A percentile compares a stretch with the other conserved stretches of the same genome.
Conservation (phyloP, 495 filamentous ascomycete species). For the Trichoderma virens region DNA sequence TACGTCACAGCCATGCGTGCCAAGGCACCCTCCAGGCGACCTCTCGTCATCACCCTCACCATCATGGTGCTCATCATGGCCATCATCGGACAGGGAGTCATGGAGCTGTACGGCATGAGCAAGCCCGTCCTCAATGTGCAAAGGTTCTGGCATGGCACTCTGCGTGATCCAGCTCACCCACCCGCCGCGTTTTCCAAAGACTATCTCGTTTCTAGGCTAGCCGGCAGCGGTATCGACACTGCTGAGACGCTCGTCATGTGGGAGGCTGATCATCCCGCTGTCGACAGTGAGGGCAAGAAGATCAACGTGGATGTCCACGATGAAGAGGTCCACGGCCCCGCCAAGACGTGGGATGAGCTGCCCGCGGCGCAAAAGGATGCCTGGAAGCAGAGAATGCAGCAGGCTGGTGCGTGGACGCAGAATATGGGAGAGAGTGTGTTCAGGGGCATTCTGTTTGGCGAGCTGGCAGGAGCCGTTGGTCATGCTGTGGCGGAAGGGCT, state of each 20-base stretch:
- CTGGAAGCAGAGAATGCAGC: slow-evolving; percentile 63
- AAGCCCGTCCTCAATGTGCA: slow-evolving; percentile 47
- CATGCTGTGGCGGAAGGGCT: slow-evolving; percentile 31
- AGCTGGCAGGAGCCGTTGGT: slow-evolving; percentile 52
- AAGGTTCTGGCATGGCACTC: slow-evolving; percentile 11
- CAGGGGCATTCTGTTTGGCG: slow-evolving; percentile 65
- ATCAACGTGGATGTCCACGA: slow-evolving; percentile 32
- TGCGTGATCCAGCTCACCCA: neutral
- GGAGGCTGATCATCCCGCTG: slow-evolving; percentile 9
- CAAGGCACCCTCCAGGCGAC: slow-evolving; percentile 35
- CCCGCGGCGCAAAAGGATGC: slow-evolving; percentile 43
- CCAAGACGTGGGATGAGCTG: slow-evolving; percentile 61
- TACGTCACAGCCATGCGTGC: slow-evolving; percentile 62
- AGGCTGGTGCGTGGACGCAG: slow-evolving; percentile 65
- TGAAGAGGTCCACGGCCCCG: slow-evolving; percentile 33
- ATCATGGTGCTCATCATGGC: slow-evolving; percentile 48
- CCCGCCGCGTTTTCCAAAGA: slow-evolving; percentile 5
- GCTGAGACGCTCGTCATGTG: slow-evolving; percentile 22
- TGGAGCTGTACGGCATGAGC: slow-evolving; percentile 57
- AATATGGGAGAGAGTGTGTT: slow-evolving; percentile 66
- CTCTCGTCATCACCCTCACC: slow-evolving; percentile 40
- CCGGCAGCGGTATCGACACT: slow-evolving; percentile 13
- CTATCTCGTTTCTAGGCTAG: slow-evolving; percentile 19
- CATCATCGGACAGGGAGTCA: slow-evolving; percentile 55
- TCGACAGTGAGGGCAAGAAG: neutral